Conservation (phyloP, 192 early-diverging fungal genomes). For the Coemansia sp. region DNA sequence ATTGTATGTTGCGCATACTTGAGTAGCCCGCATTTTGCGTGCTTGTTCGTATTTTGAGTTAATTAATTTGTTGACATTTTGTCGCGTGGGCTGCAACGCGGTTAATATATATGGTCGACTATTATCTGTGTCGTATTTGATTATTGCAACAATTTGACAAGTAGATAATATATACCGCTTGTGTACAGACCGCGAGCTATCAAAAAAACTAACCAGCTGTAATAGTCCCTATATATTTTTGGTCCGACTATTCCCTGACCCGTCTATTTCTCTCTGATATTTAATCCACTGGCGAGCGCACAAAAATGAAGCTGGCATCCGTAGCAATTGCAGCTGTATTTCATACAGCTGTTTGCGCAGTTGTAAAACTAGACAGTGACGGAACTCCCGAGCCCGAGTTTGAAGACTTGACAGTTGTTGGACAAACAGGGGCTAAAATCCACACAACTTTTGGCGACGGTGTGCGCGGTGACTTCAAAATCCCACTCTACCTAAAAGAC, state of each 20-base stretch:
- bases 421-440: conserved; percentile 23
- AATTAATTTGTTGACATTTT: background rate
- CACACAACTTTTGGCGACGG: conserved; percentile 24
- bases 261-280: background rate
- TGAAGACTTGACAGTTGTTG: conserved; percentile 13
- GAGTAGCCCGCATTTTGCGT: background rate
- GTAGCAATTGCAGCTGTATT: conserved; percentile 19
- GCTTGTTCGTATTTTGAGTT: background rate
- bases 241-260: background rate
- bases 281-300: background rate
- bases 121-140: background rate
- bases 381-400: conserved; percentile 2
- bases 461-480: conserved; percentile 27
- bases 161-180: background rate
- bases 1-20: background rate
- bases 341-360: conserved; percentile 14
- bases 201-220: background rate
- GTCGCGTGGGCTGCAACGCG: conserved; percentile 5
- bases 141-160: background rate
- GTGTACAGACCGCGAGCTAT: background rate
- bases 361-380: conserved; percentile 12
- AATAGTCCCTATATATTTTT: conserved; percentile 1
- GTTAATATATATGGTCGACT: background rate
- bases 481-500: conserved; percentile 44
- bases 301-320: conserved; percentile 16